These are phyloP conservation scores for Aristolochia californica DNA, from an alignment of 164 flowering plant species.

Conservation along the genomic window DNA sequence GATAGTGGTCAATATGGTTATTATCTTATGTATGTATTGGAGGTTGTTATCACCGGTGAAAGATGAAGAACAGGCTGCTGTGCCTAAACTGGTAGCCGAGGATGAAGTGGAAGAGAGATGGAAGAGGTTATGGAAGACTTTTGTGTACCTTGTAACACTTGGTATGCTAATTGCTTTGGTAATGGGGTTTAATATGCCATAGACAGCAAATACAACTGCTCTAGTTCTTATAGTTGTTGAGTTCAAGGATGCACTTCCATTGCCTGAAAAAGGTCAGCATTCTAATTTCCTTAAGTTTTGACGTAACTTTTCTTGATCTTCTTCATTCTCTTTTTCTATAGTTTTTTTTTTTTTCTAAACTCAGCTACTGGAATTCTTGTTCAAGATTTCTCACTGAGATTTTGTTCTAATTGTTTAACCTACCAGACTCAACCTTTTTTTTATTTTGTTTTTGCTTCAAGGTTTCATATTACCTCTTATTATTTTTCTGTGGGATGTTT, in stretches of 20 bases:
- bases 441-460: constrained; percentile 5
- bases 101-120: constrained; percentile 42
- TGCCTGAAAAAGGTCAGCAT: constrained; percentile 63
- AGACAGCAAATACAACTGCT: constrained; percentile 90
- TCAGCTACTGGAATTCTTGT: too few relatives aligned
- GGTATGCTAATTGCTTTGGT: constrained; percentile 77
- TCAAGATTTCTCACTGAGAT: too few relatives aligned
- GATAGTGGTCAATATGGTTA: constrained; percentile 33
- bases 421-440: too few relatives aligned
- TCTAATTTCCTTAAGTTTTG: background rate
- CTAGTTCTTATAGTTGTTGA: constrained; percentile 81
- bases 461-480: constrained; percentile 58
- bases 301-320: background rate
- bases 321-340: background rate
- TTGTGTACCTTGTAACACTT: constrained; percentile 67
- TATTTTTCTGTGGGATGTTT: constrained; percentile 71
- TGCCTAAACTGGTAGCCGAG: constrained; percentile 34
- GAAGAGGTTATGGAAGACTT: constrained; percentile 56
- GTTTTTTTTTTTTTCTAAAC: too few relatives aligned
- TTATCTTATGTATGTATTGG: constrained; percentile 64
- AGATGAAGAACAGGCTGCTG: constrained; percentile 44
- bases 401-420: too few relatives aligned
- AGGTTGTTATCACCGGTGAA: constrained; percentile 33
- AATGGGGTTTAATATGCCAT: constrained; percentile 81
- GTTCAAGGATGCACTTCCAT: constrained; percentile 85